Evolutionary conservation across 495 filamentous ascomycete species (phyloP).

Genomic region (Astrothelium macrocarpum): DNA sequence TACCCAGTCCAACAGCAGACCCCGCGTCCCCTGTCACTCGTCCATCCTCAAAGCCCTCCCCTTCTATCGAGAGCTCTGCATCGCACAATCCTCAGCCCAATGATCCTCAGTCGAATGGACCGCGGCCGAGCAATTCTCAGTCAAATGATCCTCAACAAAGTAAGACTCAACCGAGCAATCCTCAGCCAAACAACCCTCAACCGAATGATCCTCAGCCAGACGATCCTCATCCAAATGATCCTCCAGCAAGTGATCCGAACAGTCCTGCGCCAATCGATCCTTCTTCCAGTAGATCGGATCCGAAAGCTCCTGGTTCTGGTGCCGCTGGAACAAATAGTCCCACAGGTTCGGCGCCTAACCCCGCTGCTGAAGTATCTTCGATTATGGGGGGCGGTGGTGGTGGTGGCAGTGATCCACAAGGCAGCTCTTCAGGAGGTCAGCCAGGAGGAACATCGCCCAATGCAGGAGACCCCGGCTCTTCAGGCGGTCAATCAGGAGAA

Average conservation of each 20-base stretch:
- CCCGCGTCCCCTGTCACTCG: background rate
- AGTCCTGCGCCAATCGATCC: background rate
- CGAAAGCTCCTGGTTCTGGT: background rate
- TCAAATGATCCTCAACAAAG: background rate
- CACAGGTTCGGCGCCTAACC: background rate
- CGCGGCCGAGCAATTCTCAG: background rate
- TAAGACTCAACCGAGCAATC: background rate
- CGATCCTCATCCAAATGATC: background rate
- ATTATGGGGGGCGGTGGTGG: background rate
- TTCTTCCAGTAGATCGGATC: background rate
- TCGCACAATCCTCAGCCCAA: background rate
- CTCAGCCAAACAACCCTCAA: background rate
- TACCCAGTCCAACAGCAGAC: background rate
- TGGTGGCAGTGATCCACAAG: background rate
- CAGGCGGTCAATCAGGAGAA: background rate
- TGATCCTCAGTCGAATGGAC: background rate
- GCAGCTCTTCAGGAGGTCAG: background rate
- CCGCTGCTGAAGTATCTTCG: background rate
- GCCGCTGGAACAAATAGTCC: background rate
- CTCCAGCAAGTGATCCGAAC: background rate
- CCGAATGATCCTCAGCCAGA: background rate
- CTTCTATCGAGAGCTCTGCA: background rate
- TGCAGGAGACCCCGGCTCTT: background rate
- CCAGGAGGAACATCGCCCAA: background rate
- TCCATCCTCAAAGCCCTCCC: background rate